A percentile compares a stretch with the other conserved stretches of the same genome.
Conservation (phyloP, 2,329 filamentous ascomycete species). For the Apiospora marii region DNA sequence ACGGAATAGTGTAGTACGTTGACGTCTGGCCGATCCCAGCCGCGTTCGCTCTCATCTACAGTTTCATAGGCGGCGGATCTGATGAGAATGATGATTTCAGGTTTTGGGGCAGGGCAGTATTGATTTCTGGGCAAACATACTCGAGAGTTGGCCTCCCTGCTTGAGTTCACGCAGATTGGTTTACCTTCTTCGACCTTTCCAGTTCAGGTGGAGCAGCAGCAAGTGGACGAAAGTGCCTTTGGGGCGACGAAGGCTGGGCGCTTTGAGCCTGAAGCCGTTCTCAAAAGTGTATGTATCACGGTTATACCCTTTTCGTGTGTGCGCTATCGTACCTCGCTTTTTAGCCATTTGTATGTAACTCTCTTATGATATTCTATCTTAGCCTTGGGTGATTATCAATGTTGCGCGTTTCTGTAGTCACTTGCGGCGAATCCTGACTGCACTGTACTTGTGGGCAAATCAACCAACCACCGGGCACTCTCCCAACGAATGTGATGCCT, state of each 20-base stretch:
- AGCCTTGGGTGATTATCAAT: neutral
- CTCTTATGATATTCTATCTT: neutral
- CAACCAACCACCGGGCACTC: neutral
- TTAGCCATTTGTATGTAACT: neutral
- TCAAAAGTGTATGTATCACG: constrained; percentile 9
- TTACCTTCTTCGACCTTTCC: neutral
- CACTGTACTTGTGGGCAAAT: neutral
- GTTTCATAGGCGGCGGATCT: neutral
- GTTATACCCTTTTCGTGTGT: constrained; percentile 8
- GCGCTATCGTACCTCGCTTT: neutral
- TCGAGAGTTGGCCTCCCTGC: neutral
- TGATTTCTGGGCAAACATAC: neutral
- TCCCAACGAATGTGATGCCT: neutral
- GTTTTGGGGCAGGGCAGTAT: neutral
- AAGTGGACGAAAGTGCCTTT: neutral
- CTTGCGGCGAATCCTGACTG: neutral
- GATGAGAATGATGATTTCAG: constrained; percentile 1
- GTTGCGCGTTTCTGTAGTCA: neutral
- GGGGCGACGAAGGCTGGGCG: neutral
- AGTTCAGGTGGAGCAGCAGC: neutral
- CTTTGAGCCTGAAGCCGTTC: neutral
- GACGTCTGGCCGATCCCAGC: neutral
- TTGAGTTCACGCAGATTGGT: neutral
- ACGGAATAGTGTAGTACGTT: neutral
- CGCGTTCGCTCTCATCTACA: neutral